A percentile compares a stretch with the other conserved stretches of the same genome.
Conservation (phyloP, 176 grass and related monocot species). For the Elaeis guineensis region DNA sequence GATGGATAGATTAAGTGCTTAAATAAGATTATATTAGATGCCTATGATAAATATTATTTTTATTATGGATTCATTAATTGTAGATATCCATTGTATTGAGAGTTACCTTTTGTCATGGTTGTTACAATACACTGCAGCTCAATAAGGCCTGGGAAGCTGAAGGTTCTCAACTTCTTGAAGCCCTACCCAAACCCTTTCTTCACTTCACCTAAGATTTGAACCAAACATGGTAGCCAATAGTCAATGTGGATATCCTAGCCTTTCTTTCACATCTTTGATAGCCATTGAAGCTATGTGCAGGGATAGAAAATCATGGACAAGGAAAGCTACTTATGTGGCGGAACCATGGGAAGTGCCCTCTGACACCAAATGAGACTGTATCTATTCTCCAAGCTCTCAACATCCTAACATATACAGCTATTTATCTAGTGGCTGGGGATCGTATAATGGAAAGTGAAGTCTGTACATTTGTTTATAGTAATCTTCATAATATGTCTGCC, state of each 20-base stretch:
- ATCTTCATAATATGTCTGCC: conserved; percentile 63
- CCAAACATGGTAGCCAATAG: conserved; percentile 83
- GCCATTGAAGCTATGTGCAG: conserved; percentile 64
- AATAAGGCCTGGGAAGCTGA: conserved; percentile 59
- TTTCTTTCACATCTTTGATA: conserved; percentile 51
- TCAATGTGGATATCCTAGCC: conserved; percentile 49
- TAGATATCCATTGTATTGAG: conserved; percentile 73
- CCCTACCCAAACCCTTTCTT: conserved; percentile 90
- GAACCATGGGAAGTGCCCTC: conserved; percentile 80
- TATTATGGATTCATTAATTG: neutral
- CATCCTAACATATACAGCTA: conserved; percentile 50
- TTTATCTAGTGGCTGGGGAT: conserved; percentile 88
- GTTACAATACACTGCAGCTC: conserved; percentile 64
- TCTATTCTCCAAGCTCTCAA: conserved; percentile 66
- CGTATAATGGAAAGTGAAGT: conserved; percentile 77
- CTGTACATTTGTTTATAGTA: conserved; percentile 58
- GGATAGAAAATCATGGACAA: conserved; percentile 53
- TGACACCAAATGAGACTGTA: conserved; percentile 78
- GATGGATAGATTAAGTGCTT: too few relatives aligned
- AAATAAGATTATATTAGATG: too few relatives aligned
- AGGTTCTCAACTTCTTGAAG: conserved; percentile 47
- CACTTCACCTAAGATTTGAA: conserved; percentile 91
- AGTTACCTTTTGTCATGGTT: conserved; percentile 81
- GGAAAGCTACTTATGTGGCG: conserved; percentile 60
- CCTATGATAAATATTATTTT: too few relatives aligned